phyloP scores from a whole-genome alignment of 2,329 filamentous ascomycete genomes.

The Neopestalotiopsis sp. region DNA sequence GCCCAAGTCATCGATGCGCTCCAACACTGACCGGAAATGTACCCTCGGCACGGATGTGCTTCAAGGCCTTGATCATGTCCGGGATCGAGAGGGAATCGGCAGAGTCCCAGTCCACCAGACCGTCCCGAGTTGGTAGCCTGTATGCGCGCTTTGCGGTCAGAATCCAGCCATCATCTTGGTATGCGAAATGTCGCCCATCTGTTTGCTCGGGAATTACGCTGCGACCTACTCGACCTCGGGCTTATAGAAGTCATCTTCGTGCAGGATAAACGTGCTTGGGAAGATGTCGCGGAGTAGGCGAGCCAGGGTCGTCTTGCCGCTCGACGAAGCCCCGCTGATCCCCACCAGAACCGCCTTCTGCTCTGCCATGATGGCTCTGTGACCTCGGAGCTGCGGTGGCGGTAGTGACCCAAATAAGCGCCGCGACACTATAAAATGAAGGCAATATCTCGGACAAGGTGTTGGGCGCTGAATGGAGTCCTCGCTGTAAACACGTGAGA shows the following conservation, averaged over 20 bases:
- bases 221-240: constrained; percentile 68
- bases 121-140: constrained; percentile 61
- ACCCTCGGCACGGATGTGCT: constrained; percentile 73
- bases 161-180: background rate
- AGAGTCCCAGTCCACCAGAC: constrained; percentile 90
- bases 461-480: background rate
- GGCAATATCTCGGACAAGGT: background rate
- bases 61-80: constrained; percentile 69
- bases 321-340: constrained; percentile 88
- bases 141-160: background rate
- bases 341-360: constrained; percentile 70
- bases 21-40: constrained; percentile 60
- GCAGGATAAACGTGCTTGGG: constrained; percentile 78
- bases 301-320: constrained; percentile 93
- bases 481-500: background rate
- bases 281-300: constrained; percentile 84
- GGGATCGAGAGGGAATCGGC: constrained; percentile 76
- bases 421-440: background rate
- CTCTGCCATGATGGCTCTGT: constrained; percentile 25
- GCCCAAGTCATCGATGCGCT: constrained; percentile 25
- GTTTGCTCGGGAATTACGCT: background rate
- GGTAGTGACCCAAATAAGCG: background rate
- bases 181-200: too few relatives aligned
- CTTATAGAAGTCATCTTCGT: constrained; percentile 96
- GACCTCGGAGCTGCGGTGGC: background rate